These are phyloP conservation scores for Omphalea diandra DNA, from an alignment of 441 rosid species.

Conservation along the genomic window DNA sequence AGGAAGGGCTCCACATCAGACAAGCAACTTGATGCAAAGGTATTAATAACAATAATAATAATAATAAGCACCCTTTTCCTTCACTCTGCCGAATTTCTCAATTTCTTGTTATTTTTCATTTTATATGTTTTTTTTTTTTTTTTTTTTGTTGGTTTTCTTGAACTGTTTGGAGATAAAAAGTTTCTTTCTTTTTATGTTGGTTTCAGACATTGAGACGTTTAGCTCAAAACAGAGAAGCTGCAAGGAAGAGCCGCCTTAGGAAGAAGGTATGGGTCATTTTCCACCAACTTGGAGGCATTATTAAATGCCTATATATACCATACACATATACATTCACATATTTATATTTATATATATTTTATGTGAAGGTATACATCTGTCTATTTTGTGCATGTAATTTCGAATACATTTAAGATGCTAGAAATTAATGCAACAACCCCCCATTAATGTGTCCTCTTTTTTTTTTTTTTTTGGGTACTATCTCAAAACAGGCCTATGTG, in stretches of 20 bases:
- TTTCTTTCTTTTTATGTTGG: slow-evolving; percentile 17
- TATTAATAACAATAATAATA: slow-evolving; percentile 16
- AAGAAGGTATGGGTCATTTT: slow-evolving; percentile 60
- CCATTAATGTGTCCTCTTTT: neutral
- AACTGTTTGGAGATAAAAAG: slow-evolving; percentile 8
- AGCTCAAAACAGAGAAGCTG: slow-evolving; percentile 99
- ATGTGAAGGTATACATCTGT: neutral
- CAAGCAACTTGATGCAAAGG: slow-evolving; percentile 94
- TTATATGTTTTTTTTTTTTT: neutral
- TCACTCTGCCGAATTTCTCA: neutral
- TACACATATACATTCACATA: neutral
- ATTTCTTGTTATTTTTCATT: neutral
- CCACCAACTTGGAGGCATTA: slow-evolving; percentile 9
- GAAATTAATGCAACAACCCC: slow-evolving; percentile 3
- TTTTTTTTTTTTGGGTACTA: neutral
- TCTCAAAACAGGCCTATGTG: slow-evolving; percentile 71
- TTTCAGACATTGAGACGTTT: slow-evolving; percentile 91
- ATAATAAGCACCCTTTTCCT: neutral
- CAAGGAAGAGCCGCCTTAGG: slow-evolving; percentile 93
- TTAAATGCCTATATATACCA: neutral
- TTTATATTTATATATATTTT: neutral
- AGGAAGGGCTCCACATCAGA: slow-evolving; percentile 84
- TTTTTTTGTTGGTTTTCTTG: neutral
- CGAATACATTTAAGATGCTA: neutral
- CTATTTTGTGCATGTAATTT: neutral